Conservation (phyloP, 2,329 filamentous ascomycete species). For the Berkeleyomyces rouxiae region DNA sequence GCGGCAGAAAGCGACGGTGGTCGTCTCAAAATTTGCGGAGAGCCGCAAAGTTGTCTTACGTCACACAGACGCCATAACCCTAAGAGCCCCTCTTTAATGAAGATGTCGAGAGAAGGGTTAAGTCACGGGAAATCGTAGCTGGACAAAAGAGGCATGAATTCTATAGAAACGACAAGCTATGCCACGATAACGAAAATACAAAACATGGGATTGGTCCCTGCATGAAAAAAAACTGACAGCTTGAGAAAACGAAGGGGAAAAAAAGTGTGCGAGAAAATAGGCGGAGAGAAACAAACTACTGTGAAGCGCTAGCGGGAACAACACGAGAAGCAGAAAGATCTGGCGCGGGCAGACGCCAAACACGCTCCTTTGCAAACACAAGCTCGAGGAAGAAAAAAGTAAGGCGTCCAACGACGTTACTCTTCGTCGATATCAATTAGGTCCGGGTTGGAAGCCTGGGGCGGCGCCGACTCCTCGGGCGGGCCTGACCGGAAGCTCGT, state of each 20-base stretch:
- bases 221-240: not conserved
- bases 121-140: not conserved
- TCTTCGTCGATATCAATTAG: constrained; percentile 63
- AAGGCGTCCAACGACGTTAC: not conserved
- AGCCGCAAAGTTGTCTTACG: not conserved
- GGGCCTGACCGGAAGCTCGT: constrained; percentile 42
- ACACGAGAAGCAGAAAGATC: constrained; percentile 3
- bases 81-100: not conserved
- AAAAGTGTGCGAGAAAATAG: not conserved
- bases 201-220: not conserved
- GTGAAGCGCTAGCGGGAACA: constrained; percentile 3
- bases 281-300: not conserved
- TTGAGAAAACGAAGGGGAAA: not conserved
- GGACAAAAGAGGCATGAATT: not conserved
- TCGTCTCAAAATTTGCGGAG: not conserved
- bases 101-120: not conserved
- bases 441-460: constrained; percentile 55
- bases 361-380: not conserved
- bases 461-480: constrained; percentile 38
- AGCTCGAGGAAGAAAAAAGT: constrained; percentile 7
- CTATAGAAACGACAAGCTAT: not conserved
- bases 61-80: not conserved
- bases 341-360: too few species aligned
- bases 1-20: not conserved
- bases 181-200: not conserved